Percentiles rank a stretch among this genome's conserved stretches.
phyloP scores from a whole-genome alignment of 2,329 filamentous ascomycete species.

The Aspergillus hortae region DNA sequence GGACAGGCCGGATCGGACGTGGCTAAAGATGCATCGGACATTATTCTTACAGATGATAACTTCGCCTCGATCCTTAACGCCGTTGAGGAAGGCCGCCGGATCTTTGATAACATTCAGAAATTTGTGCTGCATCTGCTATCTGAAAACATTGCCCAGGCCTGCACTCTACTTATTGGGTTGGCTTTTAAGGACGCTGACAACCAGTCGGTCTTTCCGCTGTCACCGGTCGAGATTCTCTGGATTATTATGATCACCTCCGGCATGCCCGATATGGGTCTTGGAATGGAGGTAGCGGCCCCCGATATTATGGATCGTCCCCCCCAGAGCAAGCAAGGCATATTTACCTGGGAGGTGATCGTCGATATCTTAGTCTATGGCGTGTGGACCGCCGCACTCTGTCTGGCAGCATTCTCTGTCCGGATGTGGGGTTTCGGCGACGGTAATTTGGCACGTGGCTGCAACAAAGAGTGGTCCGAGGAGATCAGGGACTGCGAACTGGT shows the following conservation, averaged over 20 bases:
- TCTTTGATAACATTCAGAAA: conserved; percentile 84
- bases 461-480: too few species aligned
- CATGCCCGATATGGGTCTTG: too few species aligned
- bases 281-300: too few species aligned
- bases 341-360: conserved; percentile 68
- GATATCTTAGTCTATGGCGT: conserved; percentile 75
- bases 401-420: conserved; percentile 58
- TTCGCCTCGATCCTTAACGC: conserved; percentile 53
- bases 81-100: conserved; percentile 74
- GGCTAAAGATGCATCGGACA: conserved; percentile 45
- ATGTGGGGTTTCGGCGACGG: conserved; percentile 58
- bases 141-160: conserved; percentile 77
- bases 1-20: conserved; percentile 64
- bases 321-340: conserved; percentile 65
- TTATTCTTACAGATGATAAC: conserved; percentile 64
- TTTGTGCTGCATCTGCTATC: conserved; percentile 73
- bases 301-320: conserved; percentile 55
- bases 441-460: conserved; percentile 54
- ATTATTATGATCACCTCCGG: too few species aligned
- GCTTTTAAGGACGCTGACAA: conserved; percentile 67
- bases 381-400: conserved; percentile 67
- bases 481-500: too few species aligned
- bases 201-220: conserved; percentile 75
- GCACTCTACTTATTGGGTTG: conserved; percentile 72
- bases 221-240: conserved; percentile 53